Base-by-base conservation (phyloP, 805 yeast genomes). In the Debaryomyces hansenii region DNA sequence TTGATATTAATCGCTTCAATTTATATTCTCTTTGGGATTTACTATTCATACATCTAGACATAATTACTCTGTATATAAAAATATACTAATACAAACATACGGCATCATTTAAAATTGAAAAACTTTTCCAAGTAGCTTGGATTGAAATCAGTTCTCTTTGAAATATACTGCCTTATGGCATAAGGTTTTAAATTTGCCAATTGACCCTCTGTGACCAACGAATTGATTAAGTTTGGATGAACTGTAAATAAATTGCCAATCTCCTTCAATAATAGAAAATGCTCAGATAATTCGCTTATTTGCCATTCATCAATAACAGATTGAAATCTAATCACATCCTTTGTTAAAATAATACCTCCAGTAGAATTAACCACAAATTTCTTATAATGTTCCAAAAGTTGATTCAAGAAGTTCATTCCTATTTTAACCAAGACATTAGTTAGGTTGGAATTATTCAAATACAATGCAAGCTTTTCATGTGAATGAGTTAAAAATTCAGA, bases 191-290 rank as follows among this genome's bases (percentile, higher is more conserved):
- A 73, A 46, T 74, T 75, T 1, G 84, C 82, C 51, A 90, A 70
- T 55, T 84, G 89, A 1, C 96, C 94, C 58, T 90, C 96, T 35
- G 84, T 82, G 2, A 90, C 82, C 58, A 90, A 74, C 1, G 96
- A 87, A 51, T 83, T 83, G 45, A 90, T 69, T 55, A 88, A 75
- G 47, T 87, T 87, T 1, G 92, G 86, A 59, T 87, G 94, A 14
- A 89, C 96, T 0, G 96, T 85, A 63, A 84, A 91, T 48, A 91
- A 69, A 57, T 88, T 89, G 28, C 92, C 90, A 50, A 91, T 78
- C 54, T 90, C 96, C 60, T 90, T 80, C 51, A 91, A 68, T 10
- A 89, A 75, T 42, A 81, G 82, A 67, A 87, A 85, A 47, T 78
- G 77, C 29, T 83, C 87, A 4, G 82, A 69, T 24, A 88, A 66